Evolutionary conservation across 192 early-diverging fungal species (phyloP).

Genomic region (Backusella parvicylindrica): DNA sequence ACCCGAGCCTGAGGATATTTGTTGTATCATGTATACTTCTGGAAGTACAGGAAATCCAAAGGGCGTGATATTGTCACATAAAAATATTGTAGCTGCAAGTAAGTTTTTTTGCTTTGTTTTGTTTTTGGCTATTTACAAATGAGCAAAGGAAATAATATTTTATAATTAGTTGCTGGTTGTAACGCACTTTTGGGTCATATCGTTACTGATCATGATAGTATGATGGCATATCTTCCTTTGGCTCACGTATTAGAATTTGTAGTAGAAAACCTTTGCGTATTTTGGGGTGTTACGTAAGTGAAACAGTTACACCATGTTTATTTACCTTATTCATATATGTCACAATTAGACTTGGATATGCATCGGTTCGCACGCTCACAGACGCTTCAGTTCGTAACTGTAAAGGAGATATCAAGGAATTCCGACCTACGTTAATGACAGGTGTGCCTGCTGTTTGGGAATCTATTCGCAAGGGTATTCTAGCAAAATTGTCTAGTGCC

Average conservation of each 20-base stretch:
- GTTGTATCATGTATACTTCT: conserved; percentile 89
- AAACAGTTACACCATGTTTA: conserved; percentile 44
- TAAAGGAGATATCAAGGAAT: conserved; percentile 67
- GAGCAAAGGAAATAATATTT: conserved; percentile 5
- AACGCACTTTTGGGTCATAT: conserved; percentile 45
- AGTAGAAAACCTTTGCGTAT: conserved; percentile 71
- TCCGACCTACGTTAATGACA: conserved; percentile 74
- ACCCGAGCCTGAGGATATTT: conserved; percentile 69
- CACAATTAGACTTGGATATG: conserved; percentile 38
- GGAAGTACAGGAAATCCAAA: conserved; percentile 93
- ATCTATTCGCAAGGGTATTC: conserved; percentile 80
- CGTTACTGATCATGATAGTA: conserved; percentile 52
- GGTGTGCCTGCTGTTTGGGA: conserved; percentile 89
- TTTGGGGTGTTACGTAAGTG: conserved; percentile 54
- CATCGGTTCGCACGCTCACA: conserved; percentile 68
- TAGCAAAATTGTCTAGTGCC: conserved; percentile 55
- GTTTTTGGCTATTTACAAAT: not conserved
- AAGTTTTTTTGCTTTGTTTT: conserved; percentile 29
- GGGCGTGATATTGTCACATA: conserved; percentile 84
- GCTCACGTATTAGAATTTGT: conserved; percentile 90
- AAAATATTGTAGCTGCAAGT: conserved; percentile 77
- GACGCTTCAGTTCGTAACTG: conserved; percentile 63
- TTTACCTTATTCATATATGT: not conserved
- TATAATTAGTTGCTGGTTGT: conserved; percentile 52
- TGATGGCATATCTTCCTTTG: conserved; percentile 83